A percentile compares a stretch with the other conserved stretches of the same genome.
Evolutionary conservation across 768 basidiomycete genomes (phyloP).

Genomic region (Baorangia bicolor): DNA sequence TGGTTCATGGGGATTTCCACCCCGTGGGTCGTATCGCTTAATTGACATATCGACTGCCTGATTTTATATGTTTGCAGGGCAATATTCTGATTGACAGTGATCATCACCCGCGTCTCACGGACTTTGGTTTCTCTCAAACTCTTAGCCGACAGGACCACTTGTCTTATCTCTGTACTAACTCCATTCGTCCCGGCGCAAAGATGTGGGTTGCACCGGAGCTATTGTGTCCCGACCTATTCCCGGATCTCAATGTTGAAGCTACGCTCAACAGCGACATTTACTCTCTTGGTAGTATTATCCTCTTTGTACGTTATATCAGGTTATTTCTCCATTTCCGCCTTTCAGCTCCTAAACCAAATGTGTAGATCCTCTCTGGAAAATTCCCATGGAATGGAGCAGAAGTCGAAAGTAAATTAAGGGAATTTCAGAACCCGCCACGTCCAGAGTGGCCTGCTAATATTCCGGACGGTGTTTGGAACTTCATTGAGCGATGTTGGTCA

Average conservation of each 20-base stretch:
- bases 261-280: slow-evolving; percentile 2
- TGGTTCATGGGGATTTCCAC: slow-evolving; percentile 3
- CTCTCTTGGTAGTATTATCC: slow-evolving; percentile 2
- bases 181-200: not conserved
- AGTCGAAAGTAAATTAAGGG: not conserved
- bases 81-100: slow-evolving; percentile 4
- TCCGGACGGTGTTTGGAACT: not conserved
- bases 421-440: not conserved
- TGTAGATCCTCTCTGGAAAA: slow-evolving; percentile 1
- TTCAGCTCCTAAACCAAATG: not conserved
- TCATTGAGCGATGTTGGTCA: slow-evolving; percentile 7
- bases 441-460: slow-evolving; percentile 4
- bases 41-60: not conserved
- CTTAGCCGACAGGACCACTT: not conserved
- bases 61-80: not conserved
- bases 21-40: no score
- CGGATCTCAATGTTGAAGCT: not conserved
- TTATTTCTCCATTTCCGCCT: not conserved
- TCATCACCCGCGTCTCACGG: not conserved
- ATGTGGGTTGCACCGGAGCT: slow-evolving; percentile 7
- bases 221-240: not conserved
- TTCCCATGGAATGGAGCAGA: not conserved
- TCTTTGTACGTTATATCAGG: slow-evolving; percentile 5
- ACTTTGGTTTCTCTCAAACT: slow-evolving; percentile 4
- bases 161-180: not conserved